Base-by-base conservation (phyloP, 352 stramenopile genomes). In the Thalassiosira livingstoniorum region DNA sequence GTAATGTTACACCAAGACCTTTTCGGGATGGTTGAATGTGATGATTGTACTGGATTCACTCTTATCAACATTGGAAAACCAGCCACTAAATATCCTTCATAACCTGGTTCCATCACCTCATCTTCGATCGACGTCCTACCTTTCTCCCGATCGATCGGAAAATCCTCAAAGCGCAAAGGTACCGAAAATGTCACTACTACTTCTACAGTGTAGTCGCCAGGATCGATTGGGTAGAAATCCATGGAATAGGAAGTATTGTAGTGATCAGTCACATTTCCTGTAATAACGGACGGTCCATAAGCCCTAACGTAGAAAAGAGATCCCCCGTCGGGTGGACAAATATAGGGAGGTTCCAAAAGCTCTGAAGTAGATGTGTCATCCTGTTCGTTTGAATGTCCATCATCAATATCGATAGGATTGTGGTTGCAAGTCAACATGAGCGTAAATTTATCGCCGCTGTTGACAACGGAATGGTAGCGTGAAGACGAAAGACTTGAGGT, bases 1-100 rank as follows among this genome's bases (percentile, higher is more conserved):
- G 31, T 35, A 10, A 80, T 29, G 23, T 66, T 78, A 43, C 78
- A 85, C 71, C 62, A 78, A 39, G 66, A 27, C n/a, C n/a, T n/a
- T 69, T 73, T 82, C 64, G 0, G 45, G 25, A 39, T 15, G 31
- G 18, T 77, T 68, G 31, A 18, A 11, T 5, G 27, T 58, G 66
- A n/a, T 65, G 72, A n/a, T 47, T 71, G 23, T 10, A 15, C 55
- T 55, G 54, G 71, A 35, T 63, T 37, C 2, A 79, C 71, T 13
- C 37, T 27, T 57, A 83, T 74, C 11, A 34, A 77, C 23, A 90
- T 63, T 43, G 86, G 86, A 87, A 93, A 92, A 34, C 80, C 85
- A 31, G 78, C 68, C 23, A 93, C 54, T 34, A 93, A 67, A 64
- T 90, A 91, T 32, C 88, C 88, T 85, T 93, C 88, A 70, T 92